phyloP scores from a whole-genome alignment of 305 asterid genomes.

The Fraxinus dipetala region DNA sequence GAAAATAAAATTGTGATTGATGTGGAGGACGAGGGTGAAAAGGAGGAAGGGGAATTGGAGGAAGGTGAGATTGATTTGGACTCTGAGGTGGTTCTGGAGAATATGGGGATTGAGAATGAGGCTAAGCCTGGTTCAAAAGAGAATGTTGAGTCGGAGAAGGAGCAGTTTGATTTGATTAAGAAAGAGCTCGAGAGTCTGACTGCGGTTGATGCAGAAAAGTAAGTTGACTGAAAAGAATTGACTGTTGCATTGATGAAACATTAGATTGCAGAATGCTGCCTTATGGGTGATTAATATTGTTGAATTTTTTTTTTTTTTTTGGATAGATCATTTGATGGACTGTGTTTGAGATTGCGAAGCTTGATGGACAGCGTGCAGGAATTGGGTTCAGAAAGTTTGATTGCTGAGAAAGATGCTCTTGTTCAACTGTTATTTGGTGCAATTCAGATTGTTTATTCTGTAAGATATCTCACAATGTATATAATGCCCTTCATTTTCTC shows the following conservation, averaged over 20 bases:
- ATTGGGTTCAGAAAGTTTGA: constrained; percentile 42
- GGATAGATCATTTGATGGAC: constrained; percentile 57
- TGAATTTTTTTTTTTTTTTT: constrained; percentile 14
- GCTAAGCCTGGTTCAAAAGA: constrained; percentile 21
- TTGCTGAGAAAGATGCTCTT: constrained; percentile 54
- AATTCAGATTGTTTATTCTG: constrained; percentile 46
- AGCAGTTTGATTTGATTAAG: constrained; percentile 39
- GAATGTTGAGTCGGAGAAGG: constrained; percentile 30
- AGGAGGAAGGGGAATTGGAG: constrained; percentile 94
- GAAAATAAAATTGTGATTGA: constrained; percentile 44
- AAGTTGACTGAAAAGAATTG: constrained; percentile 32
- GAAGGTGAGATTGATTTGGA: constrained; percentile 99
- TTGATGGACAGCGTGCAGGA: constrained; percentile 45
- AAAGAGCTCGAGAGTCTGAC: constrained; percentile 52
- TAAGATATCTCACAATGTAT: constrained; percentile 35
- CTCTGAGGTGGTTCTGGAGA: constrained; percentile 38
- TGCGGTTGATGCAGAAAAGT: constrained; percentile 55
- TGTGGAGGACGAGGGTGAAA: constrained; percentile 61
- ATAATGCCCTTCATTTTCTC: not conserved
- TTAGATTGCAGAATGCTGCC: not conserved
- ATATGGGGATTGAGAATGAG: constrained; percentile 24
- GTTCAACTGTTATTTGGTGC: constrained; percentile 51
- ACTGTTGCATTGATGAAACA: constrained; percentile 1
- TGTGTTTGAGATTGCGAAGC: constrained; percentile 49
- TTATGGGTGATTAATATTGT: constrained; percentile 10